Base-by-base conservation (phyloP, 2,329 filamentous ascomycete genomes). In the Cercospora sp. region DNA sequence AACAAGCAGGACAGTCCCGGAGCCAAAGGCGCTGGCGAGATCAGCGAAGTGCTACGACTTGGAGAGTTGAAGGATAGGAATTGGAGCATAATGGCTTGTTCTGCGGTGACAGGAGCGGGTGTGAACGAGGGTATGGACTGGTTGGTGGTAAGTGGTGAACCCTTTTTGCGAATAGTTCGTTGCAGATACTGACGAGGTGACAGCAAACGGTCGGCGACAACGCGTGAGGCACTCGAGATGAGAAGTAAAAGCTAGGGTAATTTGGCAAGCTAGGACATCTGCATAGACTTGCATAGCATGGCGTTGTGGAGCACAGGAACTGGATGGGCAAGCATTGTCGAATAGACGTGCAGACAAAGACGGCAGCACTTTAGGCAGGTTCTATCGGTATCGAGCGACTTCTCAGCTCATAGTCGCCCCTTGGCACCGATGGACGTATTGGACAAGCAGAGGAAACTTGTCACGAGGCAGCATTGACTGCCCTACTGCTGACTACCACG, bases 1-100 rank as follows among this genome's bases (percentile, higher is more conserved):
- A 99, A 99, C 83, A 99, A 99, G 84, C 95, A 99, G 81, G 95
- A 99, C 82, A 93, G 98, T 81, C 94, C 94, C 1, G 95, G 95
- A 18, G 94, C 95, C 60, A 96, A 97, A 82, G 95, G 94, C 2
- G 95, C 95, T 1, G 95, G 93, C 18, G 95, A 98, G 80, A 99
- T 99, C 72, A 96, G 92, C 65, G 94, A 98, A 82, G 94, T 94
- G 60, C 82, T 99, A 80, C 91, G 90, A 75, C 82, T 99, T 73
- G 94, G 93, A 64, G 93, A 97, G 81, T 83, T 99, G 78, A 90
- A 94, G 75, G 95, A 99, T 80, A 87, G 95, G 76, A 99, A 98
- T 85, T 99, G 95, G 95, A 98, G 93, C 81, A 99, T 99, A 78
- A 93, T 99, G 79, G 94, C 94, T 23, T 99, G 95, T 81, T 96